These are phyloP conservation scores for Bipolaris cookei DNA, from an alignment of 2,329 filamentous ascomycete genomes.

Conservation along the genomic window DNA sequence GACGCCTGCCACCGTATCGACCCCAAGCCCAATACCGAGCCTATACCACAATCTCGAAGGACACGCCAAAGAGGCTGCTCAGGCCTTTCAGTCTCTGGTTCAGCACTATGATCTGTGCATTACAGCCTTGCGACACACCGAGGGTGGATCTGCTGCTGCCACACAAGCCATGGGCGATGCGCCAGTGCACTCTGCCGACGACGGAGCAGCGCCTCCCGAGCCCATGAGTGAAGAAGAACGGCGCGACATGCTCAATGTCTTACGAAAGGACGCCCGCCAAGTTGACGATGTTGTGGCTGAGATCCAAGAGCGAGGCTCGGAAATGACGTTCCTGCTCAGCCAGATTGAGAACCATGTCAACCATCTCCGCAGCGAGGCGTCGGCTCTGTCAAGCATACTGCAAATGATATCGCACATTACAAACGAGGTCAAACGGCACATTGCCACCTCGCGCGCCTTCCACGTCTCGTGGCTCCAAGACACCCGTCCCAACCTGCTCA, in stretches of 20 bases:
- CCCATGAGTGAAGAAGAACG: slow-evolving; percentile 78
- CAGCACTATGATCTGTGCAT: slow-evolving; percentile 93
- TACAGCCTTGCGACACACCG: slow-evolving; percentile 86
- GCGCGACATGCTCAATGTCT: slow-evolving; percentile 80
- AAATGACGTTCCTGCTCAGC: slow-evolving; percentile 76
- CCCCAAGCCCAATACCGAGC: slow-evolving; percentile 51
- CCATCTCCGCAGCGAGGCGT: slow-evolving; percentile 61
- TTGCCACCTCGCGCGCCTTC: slow-evolving; percentile 70
- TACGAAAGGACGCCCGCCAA: slow-evolving; percentile 71
- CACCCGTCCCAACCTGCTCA: slow-evolving; percentile 74
- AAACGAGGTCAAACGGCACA: slow-evolving; percentile 67
- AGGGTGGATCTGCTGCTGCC: slow-evolving; percentile 62
- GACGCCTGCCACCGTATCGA: slow-evolving; percentile 39
- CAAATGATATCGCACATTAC: slow-evolving; percentile 71
- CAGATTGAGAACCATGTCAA: slow-evolving; percentile 69
- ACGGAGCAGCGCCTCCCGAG: slow-evolving; percentile 61
- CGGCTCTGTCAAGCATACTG: slow-evolving; percentile 68
- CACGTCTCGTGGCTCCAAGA: slow-evolving; percentile 69
- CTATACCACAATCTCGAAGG: slow-evolving; percentile 65
- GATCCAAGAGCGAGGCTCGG: slow-evolving; percentile 75
- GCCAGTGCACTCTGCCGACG: slow-evolving; percentile 33
- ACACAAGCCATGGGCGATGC: slow-evolving; percentile 50
- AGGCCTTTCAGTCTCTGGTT: slow-evolving; percentile 78
- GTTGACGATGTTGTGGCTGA: slow-evolving; percentile 68
- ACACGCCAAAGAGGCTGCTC: slow-evolving; percentile 82